Evolutionary conservation across 2,329 filamentous ascomycete species (phyloP), one percentile per base, ranked within the genome.

Genomic region (Aspergillus sp.): DNA sequence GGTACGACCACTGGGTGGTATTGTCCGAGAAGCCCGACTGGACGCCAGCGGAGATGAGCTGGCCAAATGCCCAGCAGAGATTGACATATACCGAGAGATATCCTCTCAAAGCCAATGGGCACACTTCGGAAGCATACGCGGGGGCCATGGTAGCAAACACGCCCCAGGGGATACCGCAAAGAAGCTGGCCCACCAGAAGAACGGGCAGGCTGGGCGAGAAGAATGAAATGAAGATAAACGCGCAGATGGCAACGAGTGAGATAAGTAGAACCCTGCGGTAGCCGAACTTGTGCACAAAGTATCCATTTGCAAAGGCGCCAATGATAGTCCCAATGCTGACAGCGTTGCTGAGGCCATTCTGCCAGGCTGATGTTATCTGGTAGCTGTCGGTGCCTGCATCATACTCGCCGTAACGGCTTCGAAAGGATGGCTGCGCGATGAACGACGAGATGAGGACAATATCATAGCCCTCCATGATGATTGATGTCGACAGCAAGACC

Each of bases 211-310:
- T 77, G 54, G 77, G 70, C 0, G 81, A 80, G 5, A 79, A 81
- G 72, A 83, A 82, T 68, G 80, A 78, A 49, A 83, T 75, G 23
- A 80, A 76, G 25, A 80, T 80, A 34, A 80, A 79, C 13, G 69
- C 79, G 23, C 75, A 75, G 49, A 82, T 74, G 25, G 78, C 63
- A 1, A 69, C 62, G 3, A 83, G 69, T 53, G 76, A 79, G 6
- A 69, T 69, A 55, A 72, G 62, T 64, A 73, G 69, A 5, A 72
- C 74, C 19, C 63, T 51, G 19, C 72, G 63, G 43, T 70, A 74
- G 5, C 74, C 74, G 22, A 72, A 65, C 11, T 15, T 41, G 13
- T 15, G 4, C 11, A 15, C 15, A 15, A 41, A 41, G 34, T 41
- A 41, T 5, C 34, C 34, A 15, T 41, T 41, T 15, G 15, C 11